phyloP scores from a whole-genome alignment of 2,329 filamentous ascomycete genomes.

The Incumbomyces delicatus region DNA sequence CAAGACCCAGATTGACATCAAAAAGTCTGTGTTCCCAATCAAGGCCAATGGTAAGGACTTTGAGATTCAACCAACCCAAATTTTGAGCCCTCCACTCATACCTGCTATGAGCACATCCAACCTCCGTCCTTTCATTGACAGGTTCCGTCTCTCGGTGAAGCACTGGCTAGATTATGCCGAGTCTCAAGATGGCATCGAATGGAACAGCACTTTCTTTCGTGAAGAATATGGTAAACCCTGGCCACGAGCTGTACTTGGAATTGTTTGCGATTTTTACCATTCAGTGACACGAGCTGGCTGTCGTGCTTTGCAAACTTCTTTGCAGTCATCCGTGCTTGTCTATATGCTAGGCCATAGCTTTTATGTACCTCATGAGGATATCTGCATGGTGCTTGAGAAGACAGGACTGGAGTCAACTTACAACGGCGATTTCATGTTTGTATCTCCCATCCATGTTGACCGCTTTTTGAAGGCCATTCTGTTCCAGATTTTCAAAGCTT shows the following conservation, averaged over 20 bases:
- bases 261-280: constrained; percentile 4
- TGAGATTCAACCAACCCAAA: background rate
- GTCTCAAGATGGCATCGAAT: background rate
- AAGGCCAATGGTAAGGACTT: background rate
- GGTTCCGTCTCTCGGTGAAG: background rate
- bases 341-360: constrained; percentile 8
- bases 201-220: constrained; percentile 4
- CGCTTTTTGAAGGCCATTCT: constrained; percentile 4
- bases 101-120: constrained; percentile 1
- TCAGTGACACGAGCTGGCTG: background rate
- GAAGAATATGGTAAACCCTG: constrained; percentile 6
- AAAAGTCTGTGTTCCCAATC: constrained; percentile 5
- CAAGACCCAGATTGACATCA: background rate
- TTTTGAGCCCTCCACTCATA: constrained; percentile 5
- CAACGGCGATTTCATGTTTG: constrained; percentile 1
- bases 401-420: background rate
- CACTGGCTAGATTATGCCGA: constrained; percentile 4
- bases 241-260: constrained; percentile 1
- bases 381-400: background rate
- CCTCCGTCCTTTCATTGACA: background rate
- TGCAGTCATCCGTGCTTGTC: constrained; percentile 1
- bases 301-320: background rate
- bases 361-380: constrained; percentile 6
- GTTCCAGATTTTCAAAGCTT: constrained; percentile 1
- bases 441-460: constrained; percentile 4